A percentile compares a stretch with the other conserved stretches of the same genome.
phyloP scores from a whole-genome alignment of 495 filamentous ascomycete genomes.

The Penicillium coprophilum region DNA sequence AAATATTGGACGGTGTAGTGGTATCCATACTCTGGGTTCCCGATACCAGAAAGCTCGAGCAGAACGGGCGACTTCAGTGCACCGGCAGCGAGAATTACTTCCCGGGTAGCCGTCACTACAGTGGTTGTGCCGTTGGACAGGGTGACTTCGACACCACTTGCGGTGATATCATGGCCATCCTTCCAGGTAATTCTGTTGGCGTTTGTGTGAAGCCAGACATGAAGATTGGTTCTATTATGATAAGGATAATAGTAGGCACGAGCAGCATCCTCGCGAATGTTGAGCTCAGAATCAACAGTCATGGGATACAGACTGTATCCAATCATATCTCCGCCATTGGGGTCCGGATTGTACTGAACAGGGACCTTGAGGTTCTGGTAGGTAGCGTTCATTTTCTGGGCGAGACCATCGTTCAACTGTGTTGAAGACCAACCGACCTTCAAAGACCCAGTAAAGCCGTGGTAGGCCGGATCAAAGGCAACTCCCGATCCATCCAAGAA shows the following conservation, averaged over 20 bases:
- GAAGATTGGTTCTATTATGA: conserved; percentile 23
- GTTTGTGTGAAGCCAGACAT: conserved; percentile 25
- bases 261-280: conserved; percentile 29
- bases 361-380: conserved; percentile 23
- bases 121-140: conserved; percentile 20
- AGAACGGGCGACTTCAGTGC: conserved; percentile 21
- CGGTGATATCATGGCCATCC: conserved; percentile 9
- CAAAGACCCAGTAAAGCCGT: conserved; percentile 25
- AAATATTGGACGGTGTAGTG: neutral
- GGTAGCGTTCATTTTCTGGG: conserved; percentile 22
- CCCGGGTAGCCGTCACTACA: conserved; percentile 21
- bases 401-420: conserved; percentile 25
- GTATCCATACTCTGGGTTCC: conserved; percentile 21
- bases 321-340: conserved; percentile 27
- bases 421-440: conserved; percentile 27
- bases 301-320: conserved; percentile 24
- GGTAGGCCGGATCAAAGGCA: conserved; percentile 24
- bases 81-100: conserved; percentile 23
- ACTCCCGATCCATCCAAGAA: conserved; percentile 24
- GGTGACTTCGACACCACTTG: conserved; percentile 25
- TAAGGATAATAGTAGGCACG: conserved; percentile 28
- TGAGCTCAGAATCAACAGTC: conserved; percentile 23
- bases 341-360: conserved; percentile 23
- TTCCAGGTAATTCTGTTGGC: conserved; percentile 28
- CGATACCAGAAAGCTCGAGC: conserved; percentile 23